Percentiles rank a stretch among this genome's conserved stretches.
These are phyloP conservation scores for Geotrichum aggregatum DNA, from an alignment of 1,139 yeast species.

Conservation along the genomic window DNA sequence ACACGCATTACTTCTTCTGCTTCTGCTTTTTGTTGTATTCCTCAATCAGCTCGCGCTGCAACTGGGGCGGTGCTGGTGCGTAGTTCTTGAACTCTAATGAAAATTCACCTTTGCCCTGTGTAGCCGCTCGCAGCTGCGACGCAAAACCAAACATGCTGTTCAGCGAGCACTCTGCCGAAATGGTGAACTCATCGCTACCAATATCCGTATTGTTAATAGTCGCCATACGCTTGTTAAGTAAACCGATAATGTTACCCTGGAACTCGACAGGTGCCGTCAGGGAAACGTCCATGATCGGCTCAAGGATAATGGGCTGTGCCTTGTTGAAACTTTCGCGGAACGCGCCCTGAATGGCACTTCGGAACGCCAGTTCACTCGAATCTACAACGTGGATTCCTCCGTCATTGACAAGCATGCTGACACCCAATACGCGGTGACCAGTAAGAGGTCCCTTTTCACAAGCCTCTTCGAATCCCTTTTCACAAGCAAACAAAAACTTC, in stretches of 20 bases:
- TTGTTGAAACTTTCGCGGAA: slow-evolving; percentile 84
- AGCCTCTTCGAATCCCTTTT: slow-evolving; percentile 91
- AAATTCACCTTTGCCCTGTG: slow-evolving; percentile 99
- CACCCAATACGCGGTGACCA: slow-evolving; percentile 92
- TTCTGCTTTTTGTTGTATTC: slow-evolving; percentile 63
- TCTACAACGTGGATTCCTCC: slow-evolving; percentile 98
- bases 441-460: slow-evolving; percentile 94
- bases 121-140: slow-evolving; percentile 88
- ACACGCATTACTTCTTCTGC: slow-evolving; percentile 20
- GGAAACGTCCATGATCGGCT: slow-evolving; percentile 92
- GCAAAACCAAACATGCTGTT: slow-evolving; percentile 96
- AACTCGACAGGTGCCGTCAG: slow-evolving; percentile 94
- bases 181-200: slow-evolving; percentile 90
- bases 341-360: slow-evolving; percentile 88
- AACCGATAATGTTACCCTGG: slow-evolving; percentile 89
- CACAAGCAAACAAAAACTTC: slow-evolving; percentile 90
- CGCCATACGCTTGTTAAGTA: slow-evolving; percentile 88
- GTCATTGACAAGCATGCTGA: slow-evolving; percentile 87
- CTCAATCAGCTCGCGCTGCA: slow-evolving; percentile 85
- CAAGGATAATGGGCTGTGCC: slow-evolving; percentile 83
- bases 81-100: slow-evolving; percentile 90
- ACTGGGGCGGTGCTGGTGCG: slow-evolving; percentile 84
- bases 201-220: slow-evolving; percentile 91
- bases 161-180: slow-evolving; percentile 90
- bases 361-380: slow-evolving; percentile 91